Evolutionary conservation across 352 stramenopile species (phyloP), one percentile per base, ranked within the genome.

Genomic region (Pythium chondricola): DNA sequence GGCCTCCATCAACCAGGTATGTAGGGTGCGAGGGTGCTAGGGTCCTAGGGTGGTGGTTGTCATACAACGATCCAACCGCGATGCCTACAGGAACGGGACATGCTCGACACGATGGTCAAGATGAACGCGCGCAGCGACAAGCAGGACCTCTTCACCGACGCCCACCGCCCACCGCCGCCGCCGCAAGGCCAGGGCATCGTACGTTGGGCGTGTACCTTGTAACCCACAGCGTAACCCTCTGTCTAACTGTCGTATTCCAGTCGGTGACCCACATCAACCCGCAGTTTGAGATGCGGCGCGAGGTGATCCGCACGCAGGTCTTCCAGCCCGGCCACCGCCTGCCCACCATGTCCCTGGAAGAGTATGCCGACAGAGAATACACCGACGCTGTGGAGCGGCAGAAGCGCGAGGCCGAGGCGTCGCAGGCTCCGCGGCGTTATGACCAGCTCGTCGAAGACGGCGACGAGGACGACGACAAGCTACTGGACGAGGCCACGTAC

Each of bases 241-340:
- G 14, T 20, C 55, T 46, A 13, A 43, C 18, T 40, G 6, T 52
- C 1, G 38, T 61, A 11, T 36, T 2, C 16, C 41, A 93, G 82
- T 79, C 79, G 44, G 72, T 92, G 43, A 95, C 82, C 27, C 77
- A 80, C 21, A 93, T 93, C 53, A 88, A 89, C 37, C 77, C 78
- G 24, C 74, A 85, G 65, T 84, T 95, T 55, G 75, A 90, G 49
- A 93, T 94, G 75, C 67, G 69, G n/a, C 74, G 76, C n/a, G 83
- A 96, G 56, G 83, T 71, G n/a, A 69, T 96, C 49, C 74, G 76
- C 14, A 87, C 79, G 31, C 53, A 74, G 8, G 94, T 99, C 18
- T 99, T 99, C 72, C 80, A 96, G 59, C 93, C 95, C 22, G 85
- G 85, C n/a, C 96, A 97, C 69, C 95, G 94, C 44, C 75, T 96